phyloP scores from a whole-genome alignment of 768 basidiomycete species.

The Chalciporus sphaerocephalus region DNA sequence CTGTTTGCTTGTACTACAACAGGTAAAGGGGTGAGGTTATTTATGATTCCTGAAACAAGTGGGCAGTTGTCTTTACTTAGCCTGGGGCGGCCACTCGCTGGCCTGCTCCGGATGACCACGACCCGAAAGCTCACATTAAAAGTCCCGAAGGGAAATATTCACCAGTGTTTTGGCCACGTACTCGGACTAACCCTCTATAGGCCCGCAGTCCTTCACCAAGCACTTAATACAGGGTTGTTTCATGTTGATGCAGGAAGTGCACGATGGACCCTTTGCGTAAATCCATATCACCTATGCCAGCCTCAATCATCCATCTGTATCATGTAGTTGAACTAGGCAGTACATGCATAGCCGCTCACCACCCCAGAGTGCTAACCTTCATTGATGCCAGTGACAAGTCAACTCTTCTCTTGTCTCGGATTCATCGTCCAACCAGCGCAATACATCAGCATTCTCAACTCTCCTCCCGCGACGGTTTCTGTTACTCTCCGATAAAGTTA shows the following conservation, averaged over 20 bases:
- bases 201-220: neutral
- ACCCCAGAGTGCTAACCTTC: neutral
- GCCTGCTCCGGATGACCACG: too few species aligned
- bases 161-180: neutral
- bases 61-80: too few species aligned
- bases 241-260: neutral
- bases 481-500: neutral
- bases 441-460: neutral
- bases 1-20: too few species aligned
- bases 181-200: neutral
- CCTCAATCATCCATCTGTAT: neutral
- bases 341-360: slow-evolving; percentile 13
- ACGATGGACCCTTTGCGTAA: neutral
- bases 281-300: neutral
- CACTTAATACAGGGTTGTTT: slow-evolving; percentile 3
- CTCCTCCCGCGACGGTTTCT: slow-evolving; percentile 21
- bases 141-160: slow-evolving; percentile 11
- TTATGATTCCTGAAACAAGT: neutral
- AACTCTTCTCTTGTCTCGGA: slow-evolving; percentile 19
- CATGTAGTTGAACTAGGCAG: slow-evolving; percentile 5
- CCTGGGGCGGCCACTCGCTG: too few species aligned
- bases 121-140: slow-evolving; percentile 15
- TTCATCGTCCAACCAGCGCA: slow-evolving; percentile 11
- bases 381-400: slow-evolving; percentile 8
- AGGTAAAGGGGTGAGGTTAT: neutral